These are phyloP conservation scores for Metarhizium robertsii DNA, from an alignment of 2,329 filamentous ascomycete species.

Conservation along the genomic window DNA sequence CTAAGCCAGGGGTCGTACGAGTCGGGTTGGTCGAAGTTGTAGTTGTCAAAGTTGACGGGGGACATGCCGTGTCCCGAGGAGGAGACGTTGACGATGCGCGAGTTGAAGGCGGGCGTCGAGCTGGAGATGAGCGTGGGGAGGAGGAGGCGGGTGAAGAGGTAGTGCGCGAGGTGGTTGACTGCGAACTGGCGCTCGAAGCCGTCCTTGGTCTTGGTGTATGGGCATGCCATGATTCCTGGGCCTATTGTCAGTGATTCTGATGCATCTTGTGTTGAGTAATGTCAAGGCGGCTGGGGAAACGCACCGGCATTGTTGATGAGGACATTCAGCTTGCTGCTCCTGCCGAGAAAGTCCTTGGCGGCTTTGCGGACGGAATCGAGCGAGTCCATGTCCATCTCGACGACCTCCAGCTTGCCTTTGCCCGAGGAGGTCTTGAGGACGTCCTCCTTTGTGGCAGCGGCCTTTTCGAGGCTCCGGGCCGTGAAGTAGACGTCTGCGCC, in stretches of 20 bases:
- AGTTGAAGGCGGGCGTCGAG: conserved; percentile 39
- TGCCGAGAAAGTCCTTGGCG: neutral
- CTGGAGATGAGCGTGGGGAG: conserved; percentile 5
- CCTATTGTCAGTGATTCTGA: neutral
- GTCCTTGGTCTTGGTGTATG: neutral
- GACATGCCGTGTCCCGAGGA: conserved; percentile 1
- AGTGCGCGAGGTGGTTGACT: conserved; percentile 44
- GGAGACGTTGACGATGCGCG: conserved; percentile 21
- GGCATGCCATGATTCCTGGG: neutral
- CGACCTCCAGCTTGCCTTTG: neutral
- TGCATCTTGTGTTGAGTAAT: too few relatives aligned
- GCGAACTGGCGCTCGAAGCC: conserved; percentile 33
- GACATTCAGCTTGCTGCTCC: conserved; percentile 7
- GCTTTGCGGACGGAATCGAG: neutral
- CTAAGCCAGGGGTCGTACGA: conserved; percentile 20
- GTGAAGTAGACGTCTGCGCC: neutral
- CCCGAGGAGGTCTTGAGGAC: neutral
- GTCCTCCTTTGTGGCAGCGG: neutral
- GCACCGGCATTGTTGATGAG: conserved; percentile 2
- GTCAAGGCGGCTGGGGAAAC: neutral
- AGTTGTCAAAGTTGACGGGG: conserved; percentile 6
- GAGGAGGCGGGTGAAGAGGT: conserved; percentile 36
- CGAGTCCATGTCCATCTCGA: neutral
- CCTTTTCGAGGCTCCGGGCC: neutral
- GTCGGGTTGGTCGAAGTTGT: conserved; percentile 9